Conservation (phyloP, 495 filamentous ascomycete genomes). For the Tuber brumale region DNA sequence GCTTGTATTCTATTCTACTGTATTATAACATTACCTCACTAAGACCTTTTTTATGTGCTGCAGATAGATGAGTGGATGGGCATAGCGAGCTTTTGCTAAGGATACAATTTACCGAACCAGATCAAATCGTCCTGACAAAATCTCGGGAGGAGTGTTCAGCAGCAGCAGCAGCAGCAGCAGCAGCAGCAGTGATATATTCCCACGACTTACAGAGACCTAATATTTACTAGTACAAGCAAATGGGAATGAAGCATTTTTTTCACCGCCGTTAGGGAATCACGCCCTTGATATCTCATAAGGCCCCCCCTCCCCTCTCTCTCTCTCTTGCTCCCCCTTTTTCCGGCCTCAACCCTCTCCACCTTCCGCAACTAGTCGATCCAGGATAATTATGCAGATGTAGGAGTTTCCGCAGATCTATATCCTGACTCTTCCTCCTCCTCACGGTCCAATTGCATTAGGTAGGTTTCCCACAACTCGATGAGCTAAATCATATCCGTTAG, state of each 20-base stretch:
- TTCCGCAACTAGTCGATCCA: slow-evolving; percentile 12
- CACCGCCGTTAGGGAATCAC: slow-evolving; percentile 1
- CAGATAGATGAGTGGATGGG: background rate
- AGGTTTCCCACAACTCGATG: slow-evolving; percentile 98
- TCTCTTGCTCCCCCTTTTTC: background rate
- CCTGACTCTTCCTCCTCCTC: slow-evolving; percentile 80
- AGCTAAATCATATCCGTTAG: slow-evolving; percentile 54
- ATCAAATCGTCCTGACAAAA: background rate
- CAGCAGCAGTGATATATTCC: background rate
- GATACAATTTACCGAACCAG: background rate
- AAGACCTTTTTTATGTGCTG: background rate
- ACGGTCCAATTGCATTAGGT: slow-evolving; percentile 86
- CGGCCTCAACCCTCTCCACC: slow-evolving; percentile 3
- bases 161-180: background rate
- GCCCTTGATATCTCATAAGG: slow-evolving; percentile 1
- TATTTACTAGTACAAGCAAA: slow-evolving; percentile 6
- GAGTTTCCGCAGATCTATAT: slow-evolving; percentile 52
- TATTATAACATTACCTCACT: background rate
- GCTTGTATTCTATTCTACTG: background rate
- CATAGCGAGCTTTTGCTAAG: background rate
- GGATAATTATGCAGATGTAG: slow-evolving; percentile 12
- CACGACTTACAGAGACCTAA: background rate
- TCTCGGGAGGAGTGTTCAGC: background rate
- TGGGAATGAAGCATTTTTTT: background rate
- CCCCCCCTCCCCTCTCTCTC: background rate